Conservation (phyloP, 106 monocot genomes). For the Posidonia australis region DNA sequence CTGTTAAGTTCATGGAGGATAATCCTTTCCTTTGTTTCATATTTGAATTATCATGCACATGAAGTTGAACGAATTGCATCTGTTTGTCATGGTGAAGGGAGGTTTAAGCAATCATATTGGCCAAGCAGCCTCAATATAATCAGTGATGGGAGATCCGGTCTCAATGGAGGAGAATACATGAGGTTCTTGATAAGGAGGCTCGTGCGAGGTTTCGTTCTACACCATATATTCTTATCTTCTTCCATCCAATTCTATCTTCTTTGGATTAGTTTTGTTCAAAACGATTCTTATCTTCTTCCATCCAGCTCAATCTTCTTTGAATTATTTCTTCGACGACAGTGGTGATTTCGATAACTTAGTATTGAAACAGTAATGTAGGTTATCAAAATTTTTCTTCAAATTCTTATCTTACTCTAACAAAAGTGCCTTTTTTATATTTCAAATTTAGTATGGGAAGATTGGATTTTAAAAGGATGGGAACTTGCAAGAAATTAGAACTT, state of each 20-base stretch:
- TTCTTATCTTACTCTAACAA: no score
- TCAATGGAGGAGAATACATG: constrained; percentile 2
- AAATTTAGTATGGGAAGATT: no score
- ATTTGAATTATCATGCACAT: no score
- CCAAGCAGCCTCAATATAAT: neutral
- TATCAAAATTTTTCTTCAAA: no score
- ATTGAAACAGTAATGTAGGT: no score
- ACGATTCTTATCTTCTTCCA: neutral
- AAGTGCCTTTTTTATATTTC: no score
- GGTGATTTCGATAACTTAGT: no score
- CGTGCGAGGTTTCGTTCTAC: constrained; percentile 15
- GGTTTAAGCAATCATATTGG: constrained; percentile 9
- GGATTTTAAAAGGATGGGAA: no score
- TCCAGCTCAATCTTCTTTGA: no score
- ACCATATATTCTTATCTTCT: neutral
- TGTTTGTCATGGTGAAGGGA: constrained; percentile 12
- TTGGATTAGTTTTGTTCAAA: neutral
- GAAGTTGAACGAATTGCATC: no score
- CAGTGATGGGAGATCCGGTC: neutral
- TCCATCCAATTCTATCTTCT: neutral
- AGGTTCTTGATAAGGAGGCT: constrained; percentile 11
- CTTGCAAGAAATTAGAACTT: no score
- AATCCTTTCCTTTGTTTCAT: neutral
- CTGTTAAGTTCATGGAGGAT: neutral
- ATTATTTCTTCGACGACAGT: no score